Evolutionary conservation across 2,329 filamentous ascomycete species (phyloP), one percentile per base, ranked within the genome.

Genomic region (Neodidymelliopsis sp.): DNA sequence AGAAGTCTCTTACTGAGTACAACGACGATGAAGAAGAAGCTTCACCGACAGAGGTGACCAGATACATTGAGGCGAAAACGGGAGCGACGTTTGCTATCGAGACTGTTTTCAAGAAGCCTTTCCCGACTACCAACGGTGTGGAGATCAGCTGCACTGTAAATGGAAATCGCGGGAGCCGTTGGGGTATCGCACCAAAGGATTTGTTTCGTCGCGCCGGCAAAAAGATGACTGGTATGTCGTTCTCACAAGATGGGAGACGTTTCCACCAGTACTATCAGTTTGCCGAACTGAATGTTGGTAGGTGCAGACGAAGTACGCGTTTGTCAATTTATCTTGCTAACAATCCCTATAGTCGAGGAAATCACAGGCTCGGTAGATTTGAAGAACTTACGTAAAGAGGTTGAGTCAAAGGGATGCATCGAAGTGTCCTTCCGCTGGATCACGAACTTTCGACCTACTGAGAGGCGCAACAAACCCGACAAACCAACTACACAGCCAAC

Each of bases 61-160:
- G 65, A 19, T 73, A 72, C 34, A 56, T 74, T 15, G 65, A 73
- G 30, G 63, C 65, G 0, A 31, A 23, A 5, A 61, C 66, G 4
- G 66, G 55, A 9, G 54, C 59, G 2, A 34, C 59, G 0, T 70
- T 74, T 35, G 43, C 24, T 10, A 38, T 34, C 6, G 41, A n/a
- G 1, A 6, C 37, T 6, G 55, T 42, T 15, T 11, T 15, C 25
- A 38, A 19, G 3, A 34, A 40, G n/a, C 28, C 34, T 3, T n/a
- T 36, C 4, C 31, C 30, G 15, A 4, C 10, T 4, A 6, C 10
- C 6, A 20, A 60, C 28, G 50, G 31, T 19, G 7, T 72, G 1
- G 2, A 7, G 6, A 16, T 54, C 6, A 1, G 27, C 2, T 7
- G 62, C 13, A 49, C 16, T 7, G 19, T 69, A 1, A 62, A 69